Evolutionary conservation across 2,329 filamentous ascomycete genomes (phyloP).

Genomic region (Juglanconis sp.): DNA sequence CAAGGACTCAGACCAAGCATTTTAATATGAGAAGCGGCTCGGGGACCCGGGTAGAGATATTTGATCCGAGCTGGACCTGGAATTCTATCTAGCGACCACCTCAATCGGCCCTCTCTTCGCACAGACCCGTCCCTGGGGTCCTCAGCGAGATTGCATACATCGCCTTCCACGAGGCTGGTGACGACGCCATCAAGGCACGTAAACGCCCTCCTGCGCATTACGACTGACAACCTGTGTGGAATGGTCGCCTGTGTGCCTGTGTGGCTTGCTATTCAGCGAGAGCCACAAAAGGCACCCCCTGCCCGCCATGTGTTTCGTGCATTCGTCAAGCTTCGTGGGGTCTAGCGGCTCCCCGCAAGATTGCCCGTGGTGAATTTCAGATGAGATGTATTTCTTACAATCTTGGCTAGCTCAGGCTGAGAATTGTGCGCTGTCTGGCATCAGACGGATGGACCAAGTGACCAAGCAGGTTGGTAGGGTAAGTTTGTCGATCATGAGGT

Average conservation of each 20-base stretch:
- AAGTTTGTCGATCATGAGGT: not conserved
- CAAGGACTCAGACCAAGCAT: not conserved
- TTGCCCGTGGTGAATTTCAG: not conserved
- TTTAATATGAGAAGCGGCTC: not conserved
- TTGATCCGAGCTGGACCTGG: not conserved
- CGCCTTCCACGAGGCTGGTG: too few species aligned
- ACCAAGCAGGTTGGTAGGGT: not conserved
- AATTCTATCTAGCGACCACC: not conserved
- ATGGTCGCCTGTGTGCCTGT: not conserved
- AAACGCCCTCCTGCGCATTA: not conserved
- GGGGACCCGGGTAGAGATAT: not conserved
- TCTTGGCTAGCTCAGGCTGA: slow-evolving; percentile 17
- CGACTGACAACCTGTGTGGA: not conserved
- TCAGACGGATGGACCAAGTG: not conserved
- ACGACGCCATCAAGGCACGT: not conserved
- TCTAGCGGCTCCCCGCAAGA: not conserved
- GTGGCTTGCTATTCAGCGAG: not conserved
- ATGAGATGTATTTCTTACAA: not conserved
- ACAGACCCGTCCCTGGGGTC: not conserved
- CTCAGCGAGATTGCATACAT: not conserved
- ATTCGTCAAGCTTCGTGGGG: not conserved
- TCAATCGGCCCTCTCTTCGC: not conserved
- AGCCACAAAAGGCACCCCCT: not conserved
- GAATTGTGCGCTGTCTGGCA: slow-evolving; percentile 15
- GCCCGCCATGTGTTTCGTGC: slow-evolving; percentile 17